phyloP scores from a whole-genome alignment of 2,329 filamentous ascomycete genomes.

The Apiospora sp. region DNA sequence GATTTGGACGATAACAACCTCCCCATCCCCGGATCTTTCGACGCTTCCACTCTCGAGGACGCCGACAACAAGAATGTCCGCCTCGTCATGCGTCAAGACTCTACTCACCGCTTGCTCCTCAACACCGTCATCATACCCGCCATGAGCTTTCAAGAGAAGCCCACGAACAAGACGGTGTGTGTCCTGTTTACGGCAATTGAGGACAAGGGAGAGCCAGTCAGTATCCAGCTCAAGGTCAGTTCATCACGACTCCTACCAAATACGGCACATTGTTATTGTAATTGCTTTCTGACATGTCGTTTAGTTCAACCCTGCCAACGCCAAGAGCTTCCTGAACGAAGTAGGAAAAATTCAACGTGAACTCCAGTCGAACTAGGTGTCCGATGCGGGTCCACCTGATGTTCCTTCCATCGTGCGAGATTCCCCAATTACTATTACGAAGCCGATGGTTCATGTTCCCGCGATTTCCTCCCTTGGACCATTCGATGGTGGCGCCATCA shows the following conservation, averaged over 20 bases:
- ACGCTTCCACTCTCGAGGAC: slow-evolving; percentile 59
- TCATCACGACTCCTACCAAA: slow-evolving; percentile 14
- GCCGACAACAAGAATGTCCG: slow-evolving; percentile 67
- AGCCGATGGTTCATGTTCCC: neutral
- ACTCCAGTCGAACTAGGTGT: slow-evolving; percentile 48
- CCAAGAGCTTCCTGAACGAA: slow-evolving; percentile 60
- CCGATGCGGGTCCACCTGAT: slow-evolving; percentile 7
- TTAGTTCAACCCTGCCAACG: slow-evolving; percentile 62
- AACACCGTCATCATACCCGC: slow-evolving; percentile 83
- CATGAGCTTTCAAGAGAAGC: slow-evolving; percentile 81
- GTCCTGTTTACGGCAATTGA: slow-evolving; percentile 73
- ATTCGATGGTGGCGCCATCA: neutral
- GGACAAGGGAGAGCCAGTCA: slow-evolving; percentile 61
- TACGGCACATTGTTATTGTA: neutral
- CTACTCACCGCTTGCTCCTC: slow-evolving; percentile 84
- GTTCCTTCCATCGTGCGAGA: neutral
- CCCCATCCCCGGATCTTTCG: slow-evolving; percentile 62
- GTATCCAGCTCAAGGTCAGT: slow-evolving; percentile 68
- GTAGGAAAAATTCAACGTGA: slow-evolving; percentile 59
- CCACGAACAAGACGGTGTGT: slow-evolving; percentile 73
- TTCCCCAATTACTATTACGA: neutral
- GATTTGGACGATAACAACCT: slow-evolving; percentile 57
- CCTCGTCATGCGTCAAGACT: slow-evolving; percentile 90
- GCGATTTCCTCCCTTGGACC: neutral
- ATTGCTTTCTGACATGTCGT: neutral